phyloP scores from a whole-genome alignment of 352 stramenopile species.

The Globisporangium radiosum region DNA sequence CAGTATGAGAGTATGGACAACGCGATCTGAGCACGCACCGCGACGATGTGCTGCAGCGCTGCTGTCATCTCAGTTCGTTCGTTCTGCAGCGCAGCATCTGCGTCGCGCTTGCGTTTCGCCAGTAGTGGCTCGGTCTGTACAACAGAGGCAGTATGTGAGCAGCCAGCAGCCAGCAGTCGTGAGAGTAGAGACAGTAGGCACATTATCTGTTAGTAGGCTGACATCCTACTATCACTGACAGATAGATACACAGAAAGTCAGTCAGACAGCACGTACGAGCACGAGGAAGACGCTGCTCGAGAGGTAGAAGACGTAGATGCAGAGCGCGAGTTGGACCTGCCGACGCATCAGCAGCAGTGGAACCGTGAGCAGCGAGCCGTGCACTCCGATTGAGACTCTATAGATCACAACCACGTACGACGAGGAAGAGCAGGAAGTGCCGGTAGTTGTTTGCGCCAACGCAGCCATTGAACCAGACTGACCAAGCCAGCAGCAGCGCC shows the following conservation, averaged over 20 bases:
- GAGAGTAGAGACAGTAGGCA: no score
- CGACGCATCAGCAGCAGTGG: neutral
- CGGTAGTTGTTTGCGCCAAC: constrained; percentile 61
- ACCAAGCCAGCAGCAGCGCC: neutral
- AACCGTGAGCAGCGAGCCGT: neutral
- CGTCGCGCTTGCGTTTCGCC: neutral
- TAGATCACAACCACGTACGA: constrained; percentile 1
- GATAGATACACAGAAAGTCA: no score
- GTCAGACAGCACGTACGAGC: constrained; percentile 18
- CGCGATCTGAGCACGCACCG: constrained; percentile 18
- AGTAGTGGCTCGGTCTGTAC: constrained; percentile 35
- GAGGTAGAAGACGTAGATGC: constrained; percentile 42
- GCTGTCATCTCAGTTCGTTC: constrained; percentile 18
- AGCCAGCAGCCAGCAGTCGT: no score
- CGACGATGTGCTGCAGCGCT: constrained; percentile 49
- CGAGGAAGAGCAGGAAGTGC: constrained; percentile 62
- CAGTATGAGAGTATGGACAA: no score
- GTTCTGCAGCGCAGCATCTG: constrained; percentile 1
- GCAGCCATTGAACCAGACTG: constrained; percentile 83
- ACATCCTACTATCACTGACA: no score
- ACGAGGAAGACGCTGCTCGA: constrained; percentile 50
- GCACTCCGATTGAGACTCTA: no score
- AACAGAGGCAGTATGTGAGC: neutral
- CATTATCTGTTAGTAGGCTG: no score
- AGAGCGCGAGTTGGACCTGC: constrained; percentile 41